Conservation (phyloP, 192 early-diverging fungal species). For the Thoreauomyces humboldtii region DNA sequence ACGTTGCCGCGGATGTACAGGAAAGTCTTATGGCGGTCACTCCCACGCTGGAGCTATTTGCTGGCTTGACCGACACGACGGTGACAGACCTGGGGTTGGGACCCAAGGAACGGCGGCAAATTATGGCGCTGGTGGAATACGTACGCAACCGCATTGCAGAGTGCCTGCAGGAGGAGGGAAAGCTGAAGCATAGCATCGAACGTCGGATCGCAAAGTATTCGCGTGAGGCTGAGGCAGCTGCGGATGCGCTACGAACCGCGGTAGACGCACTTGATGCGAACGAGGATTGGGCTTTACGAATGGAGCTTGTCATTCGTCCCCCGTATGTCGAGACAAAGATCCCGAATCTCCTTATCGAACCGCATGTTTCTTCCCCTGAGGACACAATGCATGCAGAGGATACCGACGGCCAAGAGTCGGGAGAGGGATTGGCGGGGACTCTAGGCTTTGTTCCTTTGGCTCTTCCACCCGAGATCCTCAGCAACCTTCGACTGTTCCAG, state of each 20-base stretch:
- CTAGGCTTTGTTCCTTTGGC: constrained; percentile 35
- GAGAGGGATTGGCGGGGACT: constrained; percentile 5
- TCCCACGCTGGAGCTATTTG: constrained; percentile 45
- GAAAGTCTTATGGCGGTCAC: constrained; percentile 25
- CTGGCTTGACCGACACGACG: constrained; percentile 39
- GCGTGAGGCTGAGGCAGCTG: constrained; percentile 31
- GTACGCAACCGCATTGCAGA: constrained; percentile 52
- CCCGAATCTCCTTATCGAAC: constrained; percentile 26
- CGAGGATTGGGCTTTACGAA: constrained; percentile 49
- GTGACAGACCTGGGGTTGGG: constrained; percentile 30
- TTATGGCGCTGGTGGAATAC: constrained; percentile 51
- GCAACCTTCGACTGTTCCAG: constrained; percentile 39
- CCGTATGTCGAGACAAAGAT: constrained; percentile 40
- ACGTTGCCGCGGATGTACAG: constrained; percentile 38
- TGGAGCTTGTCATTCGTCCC: constrained; percentile 42
- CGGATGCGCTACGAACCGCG: not conserved
- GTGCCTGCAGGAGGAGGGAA: constrained; percentile 46
- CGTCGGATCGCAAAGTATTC: constrained; percentile 47
- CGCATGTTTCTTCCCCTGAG: not conserved
- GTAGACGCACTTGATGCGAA: constrained; percentile 33
- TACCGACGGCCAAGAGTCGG: no score
- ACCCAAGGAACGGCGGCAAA: constrained; percentile 44
- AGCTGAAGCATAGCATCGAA: constrained; percentile 52
- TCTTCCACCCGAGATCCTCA: constrained; percentile 31
- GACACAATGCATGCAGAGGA: not conserved